Conservation (phyloP, 2,329 filamentous ascomycete species). For the Penicillium sp. region DNA sequence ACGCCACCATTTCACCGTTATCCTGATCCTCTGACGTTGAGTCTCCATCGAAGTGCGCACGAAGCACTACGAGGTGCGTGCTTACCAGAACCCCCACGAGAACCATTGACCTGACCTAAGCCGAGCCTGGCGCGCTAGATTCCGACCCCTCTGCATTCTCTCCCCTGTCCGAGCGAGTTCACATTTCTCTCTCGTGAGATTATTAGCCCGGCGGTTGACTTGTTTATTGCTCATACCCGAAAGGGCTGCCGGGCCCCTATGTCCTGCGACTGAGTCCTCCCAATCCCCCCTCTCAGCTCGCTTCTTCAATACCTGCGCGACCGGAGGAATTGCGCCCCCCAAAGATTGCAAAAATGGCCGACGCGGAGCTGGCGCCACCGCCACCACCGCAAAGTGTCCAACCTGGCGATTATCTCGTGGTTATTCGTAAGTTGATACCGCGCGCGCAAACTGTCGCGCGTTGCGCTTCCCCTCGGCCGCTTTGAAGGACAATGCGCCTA, state of each 20-base stretch:
- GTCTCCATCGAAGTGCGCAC: not conserved
- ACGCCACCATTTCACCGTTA: not conserved
- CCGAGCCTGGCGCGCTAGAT: conserved; percentile 15
- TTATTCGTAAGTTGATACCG: conserved; percentile 43
- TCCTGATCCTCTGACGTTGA: not conserved
- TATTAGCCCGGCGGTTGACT: not conserved
- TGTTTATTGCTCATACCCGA: conserved; percentile 8
- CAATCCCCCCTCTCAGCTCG: conserved; percentile 11
- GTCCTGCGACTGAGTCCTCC: conserved; percentile 27
- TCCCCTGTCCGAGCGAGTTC: conserved; percentile 10
- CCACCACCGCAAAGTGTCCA: conserved; percentile 37
- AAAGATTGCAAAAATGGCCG: conserved; percentile 11
- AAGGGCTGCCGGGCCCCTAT: conserved; percentile 31
- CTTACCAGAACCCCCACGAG: conserved; percentile 18
- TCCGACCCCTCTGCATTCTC: conserved; percentile 21
- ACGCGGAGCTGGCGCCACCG: conserved; percentile 10
- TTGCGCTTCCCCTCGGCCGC: conserved; percentile 5
- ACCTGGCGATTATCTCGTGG: conserved; percentile 46
- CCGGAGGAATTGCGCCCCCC: conserved; percentile 12
- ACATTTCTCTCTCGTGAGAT: conserved; percentile 10
- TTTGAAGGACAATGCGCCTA: conserved; percentile 10
- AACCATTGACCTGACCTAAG: conserved; percentile 14
- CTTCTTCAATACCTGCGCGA: conserved; percentile 13
- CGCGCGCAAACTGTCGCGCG: conserved; percentile 10
- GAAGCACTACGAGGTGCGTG: conserved; percentile 18